phyloP scores from a whole-genome alignment of 768 basidiomycete species.

The Lactarius sanguifluus region DNA sequence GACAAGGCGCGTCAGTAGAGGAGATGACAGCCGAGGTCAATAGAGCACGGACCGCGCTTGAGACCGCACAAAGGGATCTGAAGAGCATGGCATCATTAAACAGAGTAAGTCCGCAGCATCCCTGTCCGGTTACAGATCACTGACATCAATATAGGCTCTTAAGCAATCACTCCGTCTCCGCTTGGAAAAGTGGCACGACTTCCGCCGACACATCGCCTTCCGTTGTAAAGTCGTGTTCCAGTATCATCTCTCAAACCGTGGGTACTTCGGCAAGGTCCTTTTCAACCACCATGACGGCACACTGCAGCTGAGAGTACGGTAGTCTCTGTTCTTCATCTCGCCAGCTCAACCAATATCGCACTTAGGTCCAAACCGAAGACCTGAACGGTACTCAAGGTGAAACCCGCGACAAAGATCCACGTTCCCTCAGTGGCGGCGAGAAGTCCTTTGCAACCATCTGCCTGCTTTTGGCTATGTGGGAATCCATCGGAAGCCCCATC shows the following conservation, averaged over 20 bases:
- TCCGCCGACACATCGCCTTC: conserved; percentile 85
- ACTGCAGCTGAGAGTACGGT: conserved; percentile 59
- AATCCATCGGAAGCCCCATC: conserved; percentile 90
- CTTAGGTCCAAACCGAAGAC: conserved; percentile 81
- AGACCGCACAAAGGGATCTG: conserved; percentile 61
- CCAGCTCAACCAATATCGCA: conserved; percentile 9
- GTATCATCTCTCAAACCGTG: conserved; percentile 79
- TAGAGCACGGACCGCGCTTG: conserved; percentile 56
- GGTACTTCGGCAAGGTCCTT: conserved; percentile 84
- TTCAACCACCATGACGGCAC: conserved; percentile 76
- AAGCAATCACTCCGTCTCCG: conserved; percentile 64
- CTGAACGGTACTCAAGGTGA: conserved; percentile 58
- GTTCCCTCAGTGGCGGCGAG: conserved; percentile 88
- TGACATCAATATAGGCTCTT: conserved; percentile 50
- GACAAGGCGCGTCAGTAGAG: conserved; percentile 75
- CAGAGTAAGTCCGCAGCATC: conserved; percentile 47
- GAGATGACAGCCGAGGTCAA: conserved; percentile 73
- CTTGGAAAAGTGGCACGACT: conserved; percentile 77
- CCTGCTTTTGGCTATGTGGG: conserved; percentile 92
- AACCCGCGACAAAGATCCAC: conserved; percentile 74
- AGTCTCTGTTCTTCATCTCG: not conserved
- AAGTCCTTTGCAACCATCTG: conserved; percentile 98
- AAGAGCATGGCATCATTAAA: conserved; percentile 63
- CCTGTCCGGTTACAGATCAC: conserved; percentile 4
- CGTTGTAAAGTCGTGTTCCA: conserved; percentile 83